Conservation (phyloP, 2,329 filamentous ascomycete species). For the Cladosporium sp. region DNA sequence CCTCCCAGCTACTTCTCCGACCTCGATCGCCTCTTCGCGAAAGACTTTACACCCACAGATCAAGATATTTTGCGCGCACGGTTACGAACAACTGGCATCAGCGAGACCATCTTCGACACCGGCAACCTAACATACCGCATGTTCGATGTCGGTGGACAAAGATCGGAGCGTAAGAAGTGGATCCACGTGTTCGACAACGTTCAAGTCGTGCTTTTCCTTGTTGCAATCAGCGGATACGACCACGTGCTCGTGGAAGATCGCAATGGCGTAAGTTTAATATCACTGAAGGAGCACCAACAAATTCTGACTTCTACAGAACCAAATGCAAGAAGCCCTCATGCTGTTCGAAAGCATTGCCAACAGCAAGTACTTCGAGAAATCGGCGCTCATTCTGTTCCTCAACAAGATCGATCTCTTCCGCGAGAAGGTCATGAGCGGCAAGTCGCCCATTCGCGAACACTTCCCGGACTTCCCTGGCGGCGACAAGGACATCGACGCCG, state of each 20-base stretch:
- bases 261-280: slow-evolving; percentile 70
- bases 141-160: slow-evolving; percentile 91
- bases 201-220: slow-evolving; percentile 87
- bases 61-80: slow-evolving; percentile 92
- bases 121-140: slow-evolving; percentile 93
- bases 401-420: slow-evolving; percentile 57
- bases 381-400: slow-evolving; percentile 54
- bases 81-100: slow-evolving; percentile 91
- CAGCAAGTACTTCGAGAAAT: slow-evolving; percentile 54
- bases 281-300: background rate
- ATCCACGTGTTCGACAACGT: slow-evolving; percentile 96
- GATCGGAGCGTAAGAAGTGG: slow-evolving; percentile 95
- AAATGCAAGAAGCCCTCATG: slow-evolving; percentile 57
- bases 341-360: slow-evolving; percentile 56
- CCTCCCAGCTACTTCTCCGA: slow-evolving; percentile 72
- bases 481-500: slow-evolving; percentile 48
- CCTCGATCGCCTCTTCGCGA: slow-evolving; percentile 62
- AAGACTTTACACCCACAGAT: slow-evolving; percentile 83
- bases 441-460: slow-evolving; percentile 49
- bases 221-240: slow-evolving; percentile 94
- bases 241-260: slow-evolving; percentile 96
- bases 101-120: slow-evolving; percentile 89
- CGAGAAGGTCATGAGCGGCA: slow-evolving; percentile 49
- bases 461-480: slow-evolving; percentile 52
- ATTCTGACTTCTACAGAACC: slow-evolving; percentile 41